phyloP scores from a whole-genome alignment of 345 rosid genomes.

The Cardamine occulta region DNA sequence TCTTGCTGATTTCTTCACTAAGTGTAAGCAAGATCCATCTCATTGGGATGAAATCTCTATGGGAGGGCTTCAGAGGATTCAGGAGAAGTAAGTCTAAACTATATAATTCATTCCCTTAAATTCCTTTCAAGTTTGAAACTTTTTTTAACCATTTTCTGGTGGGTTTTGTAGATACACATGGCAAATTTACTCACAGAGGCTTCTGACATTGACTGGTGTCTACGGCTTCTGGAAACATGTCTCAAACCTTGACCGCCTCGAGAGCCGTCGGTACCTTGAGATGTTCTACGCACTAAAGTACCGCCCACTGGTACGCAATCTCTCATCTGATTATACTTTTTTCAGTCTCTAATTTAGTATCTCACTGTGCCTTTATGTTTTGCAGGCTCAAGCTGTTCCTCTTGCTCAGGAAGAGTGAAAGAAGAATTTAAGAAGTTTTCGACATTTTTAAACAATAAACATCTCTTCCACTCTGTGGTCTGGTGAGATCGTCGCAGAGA shows the following conservation, averaged over 20 bases:
- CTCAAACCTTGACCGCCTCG: slow-evolving; percentile 83
- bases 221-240: slow-evolving; percentile 98
- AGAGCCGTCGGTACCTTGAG: slow-evolving; percentile 90
- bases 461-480: slow-evolving; percentile 6
- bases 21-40: slow-evolving; percentile 62
- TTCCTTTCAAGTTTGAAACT: no score
- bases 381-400: slow-evolving; percentile 88
- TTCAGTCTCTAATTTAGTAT: background rate
- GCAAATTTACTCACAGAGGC: slow-evolving; percentile 86
- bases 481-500: background rate
- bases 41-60: slow-evolving; percentile 74
- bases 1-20: slow-evolving; percentile 71
- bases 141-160: background rate
- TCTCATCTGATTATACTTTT: background rate
- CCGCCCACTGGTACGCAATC: slow-evolving; percentile 63
- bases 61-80: slow-evolving; percentile 74
- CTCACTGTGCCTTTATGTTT: background rate
- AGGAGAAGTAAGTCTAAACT: slow-evolving; percentile 62
- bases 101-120: background rate
- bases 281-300: slow-evolving; percentile 91
- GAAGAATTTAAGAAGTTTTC: background rate
- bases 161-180: slow-evolving; percentile 69
- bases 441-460: background rate
- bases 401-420: slow-evolving; percentile 39
- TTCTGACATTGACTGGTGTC: slow-evolving; percentile 82